Evolutionary conservation across 305 asterid species (phyloP), one percentile per base, ranked within the genome.

Genomic region (Nicotiana rustica): DNA sequence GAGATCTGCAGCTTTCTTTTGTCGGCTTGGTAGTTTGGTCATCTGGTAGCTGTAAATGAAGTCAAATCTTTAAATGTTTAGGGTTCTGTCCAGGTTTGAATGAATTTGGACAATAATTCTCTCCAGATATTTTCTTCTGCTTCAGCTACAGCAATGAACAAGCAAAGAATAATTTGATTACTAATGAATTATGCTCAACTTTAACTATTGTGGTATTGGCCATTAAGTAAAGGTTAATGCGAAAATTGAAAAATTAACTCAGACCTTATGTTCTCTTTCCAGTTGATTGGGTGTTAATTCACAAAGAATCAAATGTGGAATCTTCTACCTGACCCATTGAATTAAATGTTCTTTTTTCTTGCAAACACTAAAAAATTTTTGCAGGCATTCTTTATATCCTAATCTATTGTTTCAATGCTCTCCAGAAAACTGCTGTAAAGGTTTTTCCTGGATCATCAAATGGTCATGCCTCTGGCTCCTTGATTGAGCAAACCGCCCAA

Each of bases 401-500:
- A 35, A 55, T 21, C 64, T 31, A 52, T 44, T 77, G 78, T 57
- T 73, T 18, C 75, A 82, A 80, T 47, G 38, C 66, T 62, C 81
- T 83, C n/a, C 81, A 93, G 99, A 88, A 87, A 86, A 78, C 87
- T 71, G 78, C 84, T 61, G 49, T 81, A 80, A 90, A 85, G 84
- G 82, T 71, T 52, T 91, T 69, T 79, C 84, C 86, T 19, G 90
- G 92, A 81, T 86, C 95, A 25, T 91, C 94, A 4, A 86, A 88
- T 68, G 79, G 86, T 61, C 86, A 94, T 66, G 86, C 85, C 83
- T 88, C 92, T 47, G 88, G 85, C 61, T 88, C 90, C 81, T 85
- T 88, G 52, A 84, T 89, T 61, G 92, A 89, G 78, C 90, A 86
- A 10, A 83, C 44, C 13, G 7, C 77, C 79, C 90, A 82, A 71